Conservation (phyloP, 1,284 basidiomycete species). For the Xanthoconium separans region DNA sequence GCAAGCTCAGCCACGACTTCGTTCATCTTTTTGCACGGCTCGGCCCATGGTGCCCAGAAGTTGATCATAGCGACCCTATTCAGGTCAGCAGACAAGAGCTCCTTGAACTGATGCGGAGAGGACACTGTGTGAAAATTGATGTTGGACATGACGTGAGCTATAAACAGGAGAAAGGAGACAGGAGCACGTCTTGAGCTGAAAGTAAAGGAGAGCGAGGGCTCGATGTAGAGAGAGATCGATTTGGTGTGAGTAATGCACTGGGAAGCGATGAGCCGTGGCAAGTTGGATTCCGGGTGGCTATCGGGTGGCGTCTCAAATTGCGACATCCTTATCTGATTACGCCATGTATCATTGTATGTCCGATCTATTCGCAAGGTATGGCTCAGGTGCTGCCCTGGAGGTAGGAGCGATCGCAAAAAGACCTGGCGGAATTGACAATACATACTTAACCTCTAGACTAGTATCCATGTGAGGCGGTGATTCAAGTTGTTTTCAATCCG, state of each 20-base stretch:
- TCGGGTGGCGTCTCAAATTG: too few relatives aligned
- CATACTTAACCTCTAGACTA: too few relatives aligned
- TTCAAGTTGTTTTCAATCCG: too few relatives aligned
- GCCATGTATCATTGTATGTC: too few relatives aligned
- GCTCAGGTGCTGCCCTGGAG: too few relatives aligned
- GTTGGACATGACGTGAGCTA: constrained; percentile 16
- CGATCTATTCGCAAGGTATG: background rate
- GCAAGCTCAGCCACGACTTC: constrained; percentile 70
- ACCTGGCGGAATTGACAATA: too few relatives aligned
- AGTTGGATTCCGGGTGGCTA: background rate
- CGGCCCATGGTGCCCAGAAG: constrained; percentile 94
- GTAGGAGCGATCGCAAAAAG: too few relatives aligned
- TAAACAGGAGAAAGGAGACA: background rate
- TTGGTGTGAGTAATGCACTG: background rate
- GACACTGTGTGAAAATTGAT: constrained; percentile 55
- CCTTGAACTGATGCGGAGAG: constrained; percentile 73
- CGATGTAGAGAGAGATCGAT: background rate
- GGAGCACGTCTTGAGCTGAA: background rate
- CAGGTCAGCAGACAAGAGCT: constrained; percentile 73
- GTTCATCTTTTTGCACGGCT: constrained; percentile 88
- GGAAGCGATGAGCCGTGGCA: background rate
- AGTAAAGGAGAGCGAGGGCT: background rate
- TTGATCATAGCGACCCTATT: constrained; percentile 80
- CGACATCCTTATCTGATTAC: constrained; percentile 11
- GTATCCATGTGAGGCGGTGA: too few relatives aligned